These are phyloP conservation scores for Lactarius quietus DNA, from an alignment of 768 basidiomycete genomes.

Conservation along the genomic window DNA sequence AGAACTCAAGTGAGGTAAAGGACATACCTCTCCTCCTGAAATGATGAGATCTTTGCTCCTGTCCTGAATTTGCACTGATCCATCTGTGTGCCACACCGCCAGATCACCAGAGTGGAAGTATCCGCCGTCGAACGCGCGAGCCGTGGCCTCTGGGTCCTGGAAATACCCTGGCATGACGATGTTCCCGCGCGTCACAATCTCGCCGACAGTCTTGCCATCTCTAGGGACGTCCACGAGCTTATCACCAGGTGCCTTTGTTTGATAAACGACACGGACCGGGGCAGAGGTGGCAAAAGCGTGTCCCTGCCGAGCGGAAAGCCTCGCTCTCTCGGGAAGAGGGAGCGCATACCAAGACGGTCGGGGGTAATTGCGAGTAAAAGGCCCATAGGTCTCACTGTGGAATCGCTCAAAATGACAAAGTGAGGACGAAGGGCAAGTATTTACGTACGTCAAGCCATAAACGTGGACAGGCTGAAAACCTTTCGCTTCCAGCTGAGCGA, in stretches of 20 bases:
- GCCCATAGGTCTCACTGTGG: conserved; percentile 63
- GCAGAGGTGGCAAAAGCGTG: conserved; percentile 73
- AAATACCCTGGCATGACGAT: conserved; percentile 94
- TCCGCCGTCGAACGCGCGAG: conserved; percentile 75
- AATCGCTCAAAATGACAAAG: not conserved
- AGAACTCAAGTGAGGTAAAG: not conserved
- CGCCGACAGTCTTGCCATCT: conserved; percentile 81
- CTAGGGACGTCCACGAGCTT: conserved; percentile 63
- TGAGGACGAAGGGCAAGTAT: not conserved
- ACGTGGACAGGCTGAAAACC: conserved; percentile 85
- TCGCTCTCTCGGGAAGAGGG: conserved; percentile 59
- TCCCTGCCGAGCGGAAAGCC: conserved; percentile 77
- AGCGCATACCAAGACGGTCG: conserved; percentile 59
- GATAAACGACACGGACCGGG: conserved; percentile 68
- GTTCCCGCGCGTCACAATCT: conserved; percentile 79
- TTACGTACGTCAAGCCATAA: conserved; percentile 76
- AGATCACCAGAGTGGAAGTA: conserved; percentile 79
- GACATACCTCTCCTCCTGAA: conserved; percentile 73
- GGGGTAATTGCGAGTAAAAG: conserved; percentile 72
- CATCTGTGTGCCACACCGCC: conserved; percentile 77
- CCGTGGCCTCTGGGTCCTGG: conserved; percentile 74
- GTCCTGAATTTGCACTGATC: conserved; percentile 71
- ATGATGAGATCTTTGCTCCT: conserved; percentile 85
- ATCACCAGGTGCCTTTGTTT: conserved; percentile 26
- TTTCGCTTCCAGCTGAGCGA: conserved; percentile 67